These are phyloP conservation scores for Gillenia trifoliata DNA, from an alignment of 306 rosid species.

Conservation along the genomic window DNA sequence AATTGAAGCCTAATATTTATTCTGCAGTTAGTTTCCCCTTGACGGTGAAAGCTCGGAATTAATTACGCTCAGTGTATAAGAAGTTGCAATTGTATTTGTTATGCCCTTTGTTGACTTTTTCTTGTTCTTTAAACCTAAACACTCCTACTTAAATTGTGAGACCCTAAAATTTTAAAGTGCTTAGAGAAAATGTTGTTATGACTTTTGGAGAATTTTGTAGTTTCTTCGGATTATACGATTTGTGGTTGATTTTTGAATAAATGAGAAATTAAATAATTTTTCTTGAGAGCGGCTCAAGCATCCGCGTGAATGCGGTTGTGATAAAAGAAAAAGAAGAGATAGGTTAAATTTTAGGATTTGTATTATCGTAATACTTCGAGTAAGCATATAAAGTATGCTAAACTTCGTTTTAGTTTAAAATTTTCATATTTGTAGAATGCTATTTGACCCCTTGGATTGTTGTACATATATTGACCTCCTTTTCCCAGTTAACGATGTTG, in stretches of 20 bases:
- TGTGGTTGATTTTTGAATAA: no score
- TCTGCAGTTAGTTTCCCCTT: not conserved
- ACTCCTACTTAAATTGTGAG: constrained; percentile 1
- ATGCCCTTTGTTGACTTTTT: not conserved
- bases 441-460: not conserved
- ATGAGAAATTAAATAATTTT: no score
- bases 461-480: not conserved
- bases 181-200: no score
- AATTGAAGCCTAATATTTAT: not conserved
- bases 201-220: no score
- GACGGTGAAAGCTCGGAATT: not conserved
- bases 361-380: not conserved
- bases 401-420: constrained; percentile 9
- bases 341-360: constrained; percentile 79
- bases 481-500: not conserved
- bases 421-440: not conserved
- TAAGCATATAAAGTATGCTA: not conserved
- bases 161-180: no score
- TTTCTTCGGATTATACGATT: no score
- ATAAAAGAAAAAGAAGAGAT: constrained; percentile 82
- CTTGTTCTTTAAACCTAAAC: constrained; percentile 15
- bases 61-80: not conserved
- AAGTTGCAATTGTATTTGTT: constrained; percentile 5
- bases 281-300: constrained; percentile 70
- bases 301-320: constrained; percentile 75